Percentiles rank a stretch among this genome's conserved stretches.
phyloP scores from a whole-genome alignment of 495 filamentous ascomycete genomes.

The Chaetomidium leptoderma region DNA sequence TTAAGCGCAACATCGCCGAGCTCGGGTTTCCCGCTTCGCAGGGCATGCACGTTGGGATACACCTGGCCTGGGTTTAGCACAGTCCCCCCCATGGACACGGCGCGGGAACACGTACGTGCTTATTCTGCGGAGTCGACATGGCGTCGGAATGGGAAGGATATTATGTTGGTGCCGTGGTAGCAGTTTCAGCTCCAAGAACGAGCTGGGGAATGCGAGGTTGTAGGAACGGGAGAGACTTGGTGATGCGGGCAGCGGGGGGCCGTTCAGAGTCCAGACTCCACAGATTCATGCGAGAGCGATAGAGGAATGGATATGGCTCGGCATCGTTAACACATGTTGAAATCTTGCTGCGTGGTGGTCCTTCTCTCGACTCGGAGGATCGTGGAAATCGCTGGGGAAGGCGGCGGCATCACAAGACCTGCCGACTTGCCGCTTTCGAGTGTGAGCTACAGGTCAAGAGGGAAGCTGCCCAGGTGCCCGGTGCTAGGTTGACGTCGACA shows the following conservation, averaged over 20 bases:
- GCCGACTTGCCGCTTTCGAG: not conserved
- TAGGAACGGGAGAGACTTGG: not conserved
- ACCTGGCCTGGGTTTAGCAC: slow-evolving; percentile 26
- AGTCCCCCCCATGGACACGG: slow-evolving; percentile 8
- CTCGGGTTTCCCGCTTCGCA: slow-evolving; percentile 40
- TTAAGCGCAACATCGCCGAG: slow-evolving; percentile 44
- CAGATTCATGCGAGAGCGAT: not conserved
- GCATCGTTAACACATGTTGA: slow-evolving; percentile 13
- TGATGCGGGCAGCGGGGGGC: not conserved
- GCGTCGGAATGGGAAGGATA: not conserved
- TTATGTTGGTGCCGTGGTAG: not conserved
- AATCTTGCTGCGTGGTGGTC: not conserved
- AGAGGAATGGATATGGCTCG: not conserved
- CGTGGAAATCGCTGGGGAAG: not conserved
- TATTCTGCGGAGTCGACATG: slow-evolving; percentile 33
- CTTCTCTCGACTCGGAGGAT: too few species aligned
- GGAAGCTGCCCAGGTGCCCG: too few species aligned
- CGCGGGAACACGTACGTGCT: slow-evolving; percentile 26
- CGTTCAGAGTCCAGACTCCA: too few species aligned
- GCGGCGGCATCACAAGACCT: slow-evolving; percentile 13
- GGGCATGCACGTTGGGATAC: slow-evolving; percentile 41
- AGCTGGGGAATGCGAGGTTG: slow-evolving; percentile 2
- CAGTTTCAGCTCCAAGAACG: not conserved
- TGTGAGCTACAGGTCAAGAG: not conserved
- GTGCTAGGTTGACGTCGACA: slow-evolving; percentile 28